These are phyloP conservation scores for Suillus spraguei DNA, from an alignment of 768 basidiomycete species.

Conservation along the genomic window DNA sequence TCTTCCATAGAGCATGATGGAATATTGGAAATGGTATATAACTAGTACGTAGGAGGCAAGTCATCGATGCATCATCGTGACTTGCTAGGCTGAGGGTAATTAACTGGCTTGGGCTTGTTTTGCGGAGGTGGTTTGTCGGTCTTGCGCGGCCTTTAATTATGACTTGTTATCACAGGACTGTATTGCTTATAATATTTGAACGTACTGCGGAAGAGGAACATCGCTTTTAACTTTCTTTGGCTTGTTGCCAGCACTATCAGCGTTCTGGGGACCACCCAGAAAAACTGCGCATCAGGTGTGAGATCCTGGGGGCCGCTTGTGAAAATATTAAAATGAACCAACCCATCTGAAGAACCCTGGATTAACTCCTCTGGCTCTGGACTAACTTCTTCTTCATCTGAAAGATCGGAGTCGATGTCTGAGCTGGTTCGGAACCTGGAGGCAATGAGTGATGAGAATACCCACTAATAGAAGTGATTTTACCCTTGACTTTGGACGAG, in stretches of 20 bases:
- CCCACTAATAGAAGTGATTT: not conserved
- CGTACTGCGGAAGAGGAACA: not conserved
- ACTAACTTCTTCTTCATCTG: not conserved
- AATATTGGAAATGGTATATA: not conserved
- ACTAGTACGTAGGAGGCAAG: not conserved
- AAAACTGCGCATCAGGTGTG: not conserved
- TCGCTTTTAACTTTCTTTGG: too few relatives aligned
- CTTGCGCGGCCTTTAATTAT: not conserved
- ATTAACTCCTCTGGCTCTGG: not conserved
- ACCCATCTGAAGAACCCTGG: not conserved
- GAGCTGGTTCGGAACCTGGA: not conserved
- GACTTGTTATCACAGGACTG: not conserved
- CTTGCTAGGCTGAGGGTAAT: not conserved
- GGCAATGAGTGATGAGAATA: not conserved
- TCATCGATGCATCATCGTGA: not conserved
- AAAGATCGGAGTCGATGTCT: not conserved
- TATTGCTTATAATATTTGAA: not conserved
- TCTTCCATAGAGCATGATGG: not conserved
- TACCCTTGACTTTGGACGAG: not conserved
- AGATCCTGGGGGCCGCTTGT: not conserved
- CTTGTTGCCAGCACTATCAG: not conserved
- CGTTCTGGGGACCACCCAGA: not conserved
- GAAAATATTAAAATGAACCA: not conserved
- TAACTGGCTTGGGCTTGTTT: not conserved
- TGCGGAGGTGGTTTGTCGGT: not conserved